Evolutionary conservation across 1,139 yeast species (phyloP), one percentile per base, ranked within the genome.

Genomic region (Pichia sp.): DNA sequence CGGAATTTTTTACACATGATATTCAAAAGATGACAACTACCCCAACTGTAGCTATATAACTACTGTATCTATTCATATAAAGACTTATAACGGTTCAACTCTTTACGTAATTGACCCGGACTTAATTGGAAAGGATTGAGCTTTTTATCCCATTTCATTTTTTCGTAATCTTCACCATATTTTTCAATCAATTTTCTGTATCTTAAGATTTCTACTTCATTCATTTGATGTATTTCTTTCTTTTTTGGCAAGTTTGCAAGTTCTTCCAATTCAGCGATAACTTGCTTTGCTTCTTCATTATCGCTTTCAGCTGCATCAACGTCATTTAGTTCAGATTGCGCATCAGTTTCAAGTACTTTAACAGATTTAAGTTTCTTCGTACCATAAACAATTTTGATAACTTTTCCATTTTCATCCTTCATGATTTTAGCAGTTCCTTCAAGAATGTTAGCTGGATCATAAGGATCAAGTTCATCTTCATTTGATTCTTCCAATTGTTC

Each of bases 91-190:
- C 33, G 33, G 8, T 38, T 37, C 11, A 46, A 41, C 34, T 39
- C 37, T 31, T 46, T 46, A 33, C 46, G 47, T 9, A 48, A 45
- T 44, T 87, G 95, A 31, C 95, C 95, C n/a, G 80, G 81, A 52
- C 86, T 73, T 60, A 85, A 90, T 66, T 88, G 97, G 64, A 75
- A 77, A 3, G 84, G 74, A 61, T 92, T 92, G 51, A 90, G 71
- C 62, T 84, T 85, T 66, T 75, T 78, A 62, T 92, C 98, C 85
- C 95, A 84, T 61, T 80, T 83, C 97, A 94, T 92, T 57, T 80
- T 85, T 43, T 77, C 82, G 61, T 80, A 88, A 62, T 92, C 83
- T 52, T 88, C 95, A 26, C 97, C 97, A 60, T 92, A 79, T 64
- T 86, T 87, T 32, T 75, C 77, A 49, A 81, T 73, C 43, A 92